Evolutionary conservation across 139 green algal genomes (phyloP).

Genomic region (Gonium pectorale): DNA sequence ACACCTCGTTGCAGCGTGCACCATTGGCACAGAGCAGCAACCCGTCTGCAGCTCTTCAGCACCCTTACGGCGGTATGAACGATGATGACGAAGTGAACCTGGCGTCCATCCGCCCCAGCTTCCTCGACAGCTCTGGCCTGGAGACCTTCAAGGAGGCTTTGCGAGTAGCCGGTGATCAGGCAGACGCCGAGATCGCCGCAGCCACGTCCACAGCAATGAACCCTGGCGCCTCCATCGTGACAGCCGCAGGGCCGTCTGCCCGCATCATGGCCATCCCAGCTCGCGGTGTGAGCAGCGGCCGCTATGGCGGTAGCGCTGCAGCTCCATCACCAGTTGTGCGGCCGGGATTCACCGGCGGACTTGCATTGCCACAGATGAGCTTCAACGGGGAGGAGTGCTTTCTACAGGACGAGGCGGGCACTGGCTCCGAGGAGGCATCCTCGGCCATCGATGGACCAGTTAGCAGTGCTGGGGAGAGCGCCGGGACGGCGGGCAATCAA

Average conservation of each 20-base stretch:
- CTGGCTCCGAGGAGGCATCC: neutral
- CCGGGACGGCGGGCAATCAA: neutral
- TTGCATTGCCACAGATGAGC: neutral
- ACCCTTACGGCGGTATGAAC: neutral
- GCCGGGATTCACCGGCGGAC: neutral
- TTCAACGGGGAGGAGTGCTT: neutral
- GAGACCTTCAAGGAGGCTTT: slow-evolving; percentile 7
- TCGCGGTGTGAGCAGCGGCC: neutral
- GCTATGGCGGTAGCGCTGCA: neutral
- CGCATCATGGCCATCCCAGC: no score
- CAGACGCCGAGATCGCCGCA: neutral
- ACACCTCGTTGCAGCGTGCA: neutral
- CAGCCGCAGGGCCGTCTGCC: no score
- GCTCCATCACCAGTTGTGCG: neutral
- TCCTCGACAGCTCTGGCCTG: slow-evolving; percentile 19
- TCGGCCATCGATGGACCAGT: slow-evolving; percentile 29
- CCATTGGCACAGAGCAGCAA: neutral
- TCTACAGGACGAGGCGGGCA: neutral
- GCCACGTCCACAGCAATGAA: neutral
- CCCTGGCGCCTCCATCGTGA: no score
- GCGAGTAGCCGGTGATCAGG: neutral
- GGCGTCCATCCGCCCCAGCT: slow-evolving; percentile 25
- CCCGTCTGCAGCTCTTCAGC: neutral
- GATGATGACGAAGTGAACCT: slow-evolving; percentile 23
- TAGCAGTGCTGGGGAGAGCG: slow-evolving; percentile 8